Evolutionary conservation across 495 filamentous ascomycete genomes (phyloP), one percentile per base, ranked within the genome.

Genomic region (Aspergillus carlsbadensis): DNA sequence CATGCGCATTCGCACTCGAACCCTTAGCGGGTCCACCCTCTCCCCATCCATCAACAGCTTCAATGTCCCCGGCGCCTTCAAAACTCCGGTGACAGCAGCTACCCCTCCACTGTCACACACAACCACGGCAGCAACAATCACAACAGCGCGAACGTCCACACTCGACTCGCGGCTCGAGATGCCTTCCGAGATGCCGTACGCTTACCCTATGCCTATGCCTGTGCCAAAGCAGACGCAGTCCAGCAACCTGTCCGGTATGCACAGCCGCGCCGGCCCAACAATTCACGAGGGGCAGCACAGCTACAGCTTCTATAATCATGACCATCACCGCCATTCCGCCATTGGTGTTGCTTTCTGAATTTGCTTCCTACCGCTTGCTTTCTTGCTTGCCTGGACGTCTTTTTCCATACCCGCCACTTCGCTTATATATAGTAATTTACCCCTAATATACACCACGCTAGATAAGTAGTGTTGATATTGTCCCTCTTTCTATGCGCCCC

Each of bases 21-120:
- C 73, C 1, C 46, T 74, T 31, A 78, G 75, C 46, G 73, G 73
- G 14, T 73, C 71, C 10, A 77, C 75, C 5, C 52, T 74, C 39
- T 63, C 58, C 11, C 72, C 75, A 3, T 61, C 61, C 10, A 55
- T 64, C 5, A 71, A 66, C n/a, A 65, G 57, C 49, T 52, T 65
- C 24, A 64, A 29, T 11, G 26, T 37, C 3, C 46, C 63, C 14
- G 58, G 60, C 1, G 46, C 17, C 24, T 41, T 15, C 60, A 67
- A 40, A 44, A 57, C 15, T 37, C 66, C 18, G 6, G 34, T 11
- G n/a, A 21, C 34, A n/a, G 15, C 26, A 13, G 2, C 45, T n/a
- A 11, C 50, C 24, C 56, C 61, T 7, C 73, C 70, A 0, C 44
- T 69, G 20, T 73, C 73, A 6, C 71, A 69, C 7, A 68, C 56